Evolutionary conservation across 208 protist species (phyloP).

Genomic region (Leishmania braziliensis): DNA sequence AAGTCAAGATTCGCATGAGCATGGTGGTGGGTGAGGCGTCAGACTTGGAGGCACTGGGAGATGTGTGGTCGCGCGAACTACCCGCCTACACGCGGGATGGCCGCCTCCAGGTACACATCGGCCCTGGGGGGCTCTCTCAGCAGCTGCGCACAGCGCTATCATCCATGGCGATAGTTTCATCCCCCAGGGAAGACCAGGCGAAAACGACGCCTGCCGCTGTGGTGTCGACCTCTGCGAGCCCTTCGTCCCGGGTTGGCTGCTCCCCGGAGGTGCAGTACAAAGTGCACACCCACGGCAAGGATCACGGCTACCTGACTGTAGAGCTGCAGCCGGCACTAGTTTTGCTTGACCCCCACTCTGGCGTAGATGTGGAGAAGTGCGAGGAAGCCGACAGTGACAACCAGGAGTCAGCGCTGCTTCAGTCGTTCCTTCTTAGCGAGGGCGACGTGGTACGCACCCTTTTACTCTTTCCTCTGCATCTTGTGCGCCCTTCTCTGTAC

Average conservation of each 20-base stretch:
- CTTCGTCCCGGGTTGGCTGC: background rate
- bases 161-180: background rate
- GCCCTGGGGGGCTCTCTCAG: constrained; percentile 33
- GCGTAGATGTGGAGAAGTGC: background rate
- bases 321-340: constrained; percentile 26
- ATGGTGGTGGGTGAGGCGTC: constrained; percentile 37
- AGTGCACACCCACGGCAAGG: constrained; percentile 38
- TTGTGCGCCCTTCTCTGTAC: constrained; percentile 63
- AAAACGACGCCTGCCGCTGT: background rate
- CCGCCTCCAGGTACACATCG: constrained; percentile 32
- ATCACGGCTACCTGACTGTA: constrained; percentile 47
- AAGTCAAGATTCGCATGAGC: constrained; percentile 57
- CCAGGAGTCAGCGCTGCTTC: background rate
- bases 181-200: background rate
- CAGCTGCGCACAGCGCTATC: constrained; percentile 23
- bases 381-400: background rate
- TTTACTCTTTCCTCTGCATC: constrained; percentile 75
- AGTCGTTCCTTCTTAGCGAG: constrained; percentile 22
- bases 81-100: constrained; percentile 18
- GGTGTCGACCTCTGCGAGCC: background rate
- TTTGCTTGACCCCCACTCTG: constrained; percentile 17
- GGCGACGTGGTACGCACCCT: constrained; percentile 63
- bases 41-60: constrained; percentile 35
- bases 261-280: constrained; percentile 47
- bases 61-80: constrained; percentile 29